Conservation (phyloP, 2,329 filamentous ascomycete genomes). For the Colletotrichum sp. region DNA sequence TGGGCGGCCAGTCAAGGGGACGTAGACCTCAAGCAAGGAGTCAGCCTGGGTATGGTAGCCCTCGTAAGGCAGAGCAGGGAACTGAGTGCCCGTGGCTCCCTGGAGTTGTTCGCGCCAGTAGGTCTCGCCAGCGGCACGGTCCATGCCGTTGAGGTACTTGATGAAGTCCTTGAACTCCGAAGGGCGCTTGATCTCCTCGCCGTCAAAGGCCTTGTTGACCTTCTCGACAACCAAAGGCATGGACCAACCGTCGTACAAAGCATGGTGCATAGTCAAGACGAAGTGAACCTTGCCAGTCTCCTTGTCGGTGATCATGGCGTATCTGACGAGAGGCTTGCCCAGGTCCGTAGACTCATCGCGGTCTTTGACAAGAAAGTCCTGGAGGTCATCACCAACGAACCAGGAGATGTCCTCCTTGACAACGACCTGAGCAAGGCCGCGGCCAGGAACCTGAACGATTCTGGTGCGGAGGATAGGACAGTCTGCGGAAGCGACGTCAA, state of each 20-base stretch:
- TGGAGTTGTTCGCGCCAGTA: conserved; percentile 53
- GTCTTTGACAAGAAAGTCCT: conserved; percentile 44
- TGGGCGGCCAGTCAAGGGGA: conserved; percentile 38
- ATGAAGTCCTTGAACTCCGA: conserved; percentile 55
- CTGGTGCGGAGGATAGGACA: conserved; percentile 52
- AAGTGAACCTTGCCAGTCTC: conserved; percentile 41
- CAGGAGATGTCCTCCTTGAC: conserved; percentile 42
- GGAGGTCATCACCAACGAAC: conserved; percentile 35
- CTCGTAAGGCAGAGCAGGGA: conserved; percentile 49
- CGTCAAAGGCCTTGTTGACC: conserved; percentile 48
- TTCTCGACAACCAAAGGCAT: conserved; percentile 54
- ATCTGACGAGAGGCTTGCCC: conserved; percentile 49
- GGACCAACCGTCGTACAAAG: conserved; percentile 61
- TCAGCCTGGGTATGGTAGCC: conserved; percentile 56
- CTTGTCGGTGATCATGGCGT: conserved; percentile 41
- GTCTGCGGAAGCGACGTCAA: conserved; percentile 39
- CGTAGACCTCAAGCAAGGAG: conserved; percentile 57
- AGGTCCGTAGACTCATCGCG: conserved; percentile 45
- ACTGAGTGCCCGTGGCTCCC: conserved; percentile 49
- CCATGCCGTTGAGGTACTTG: conserved; percentile 45
- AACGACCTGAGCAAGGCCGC: conserved; percentile 52
- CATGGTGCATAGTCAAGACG: conserved; percentile 60
- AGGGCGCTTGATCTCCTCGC: conserved; percentile 33
- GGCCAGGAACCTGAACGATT: conserved; percentile 48
- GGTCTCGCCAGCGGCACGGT: conserved; percentile 41